Evolutionary conservation across 257 asterid species (phyloP).

Genomic region (Salvia splendens): DNA sequence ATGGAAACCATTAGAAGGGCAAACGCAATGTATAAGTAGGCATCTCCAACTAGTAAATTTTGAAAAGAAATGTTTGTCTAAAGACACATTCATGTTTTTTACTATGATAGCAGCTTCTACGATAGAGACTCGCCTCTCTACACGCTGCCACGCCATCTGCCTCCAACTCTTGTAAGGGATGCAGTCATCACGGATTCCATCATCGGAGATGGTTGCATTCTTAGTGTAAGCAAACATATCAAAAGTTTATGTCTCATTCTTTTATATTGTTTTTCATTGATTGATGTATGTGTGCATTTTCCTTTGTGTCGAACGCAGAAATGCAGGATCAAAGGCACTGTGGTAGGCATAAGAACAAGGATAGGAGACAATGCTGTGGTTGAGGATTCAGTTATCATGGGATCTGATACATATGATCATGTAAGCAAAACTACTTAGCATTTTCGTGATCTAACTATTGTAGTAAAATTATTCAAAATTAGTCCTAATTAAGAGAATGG

Average conservation of each 20-base stretch:
- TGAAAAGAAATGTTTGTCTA: neutral
- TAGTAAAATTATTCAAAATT: neutral
- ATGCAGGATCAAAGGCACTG: slow-evolving; percentile 73
- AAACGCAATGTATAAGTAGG: slow-evolving; percentile 54
- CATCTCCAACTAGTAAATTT: slow-evolving; percentile 22
- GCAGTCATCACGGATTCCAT: slow-evolving; percentile 73
- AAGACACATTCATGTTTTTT: slow-evolving; percentile 15
- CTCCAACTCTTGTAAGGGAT: slow-evolving; percentile 77
- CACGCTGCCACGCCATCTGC: slow-evolving; percentile 82
- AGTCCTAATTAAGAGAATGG: neutral
- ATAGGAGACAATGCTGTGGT: slow-evolving; percentile 59
- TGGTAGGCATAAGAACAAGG: slow-evolving; percentile 76
- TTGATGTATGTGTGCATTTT: neutral
- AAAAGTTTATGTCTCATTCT: neutral
- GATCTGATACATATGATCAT: slow-evolving; percentile 67
- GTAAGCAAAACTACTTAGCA: slow-evolving; percentile 38
- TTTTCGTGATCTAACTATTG: neutral
- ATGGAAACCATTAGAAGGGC: slow-evolving; percentile 59
- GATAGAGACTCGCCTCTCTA: slow-evolving; percentile 64
- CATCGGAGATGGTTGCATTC: slow-evolving; percentile 83
- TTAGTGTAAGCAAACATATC: slow-evolving; percentile 48
- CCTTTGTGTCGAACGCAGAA: slow-evolving; percentile 45
- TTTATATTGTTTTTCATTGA: neutral
- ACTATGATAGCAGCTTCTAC: slow-evolving; percentile 53
- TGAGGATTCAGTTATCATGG: slow-evolving; percentile 83